phyloP scores from a whole-genome alignment of 306 rosid genomes.

The Mimosa pudica region DNA sequence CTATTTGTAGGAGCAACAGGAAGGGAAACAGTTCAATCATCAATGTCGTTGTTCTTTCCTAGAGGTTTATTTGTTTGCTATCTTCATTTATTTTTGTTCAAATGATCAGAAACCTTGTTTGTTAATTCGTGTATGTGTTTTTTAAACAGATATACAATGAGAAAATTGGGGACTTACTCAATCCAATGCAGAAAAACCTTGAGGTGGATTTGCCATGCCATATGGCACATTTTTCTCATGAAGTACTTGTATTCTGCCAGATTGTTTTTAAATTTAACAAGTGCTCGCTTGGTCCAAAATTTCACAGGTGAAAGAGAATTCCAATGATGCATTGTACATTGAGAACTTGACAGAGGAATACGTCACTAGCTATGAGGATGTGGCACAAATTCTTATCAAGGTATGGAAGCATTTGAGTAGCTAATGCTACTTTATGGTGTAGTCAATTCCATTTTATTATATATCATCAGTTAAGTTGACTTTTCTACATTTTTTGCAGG shows the following conservation, averaged over 20 bases:
- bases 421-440: neutral
- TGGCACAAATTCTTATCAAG: conserved; percentile 86
- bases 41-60: conserved; percentile 95
- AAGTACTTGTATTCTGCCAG: conserved; percentile 5
- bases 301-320: conserved; percentile 77
- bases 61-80: conserved; percentile 55
- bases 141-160: conserved; percentile 48
- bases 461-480: conserved; percentile 19
- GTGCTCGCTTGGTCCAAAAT: conserved; percentile 31
- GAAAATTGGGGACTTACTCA: conserved; percentile 52
- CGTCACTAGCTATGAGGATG: conserved; percentile 89
- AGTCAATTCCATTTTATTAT: neutral
- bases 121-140: neutral
- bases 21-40: conserved; percentile 75
- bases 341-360: conserved; percentile 93
- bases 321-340: conserved; percentile 63
- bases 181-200: conserved; percentile 68
- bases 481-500: conserved; percentile 54
- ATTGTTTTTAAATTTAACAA: neutral
- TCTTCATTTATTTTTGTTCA: neutral
- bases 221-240: conserved; percentile 24
- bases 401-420: conserved; percentile 39
- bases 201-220: conserved; percentile 54
- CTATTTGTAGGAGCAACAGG: conserved; percentile 63
- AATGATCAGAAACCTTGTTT: conserved; percentile 41